These are phyloP conservation scores for Podaxis pistillaris DNA, from an alignment of 768 basidiomycete genomes.

Conservation along the genomic window DNA sequence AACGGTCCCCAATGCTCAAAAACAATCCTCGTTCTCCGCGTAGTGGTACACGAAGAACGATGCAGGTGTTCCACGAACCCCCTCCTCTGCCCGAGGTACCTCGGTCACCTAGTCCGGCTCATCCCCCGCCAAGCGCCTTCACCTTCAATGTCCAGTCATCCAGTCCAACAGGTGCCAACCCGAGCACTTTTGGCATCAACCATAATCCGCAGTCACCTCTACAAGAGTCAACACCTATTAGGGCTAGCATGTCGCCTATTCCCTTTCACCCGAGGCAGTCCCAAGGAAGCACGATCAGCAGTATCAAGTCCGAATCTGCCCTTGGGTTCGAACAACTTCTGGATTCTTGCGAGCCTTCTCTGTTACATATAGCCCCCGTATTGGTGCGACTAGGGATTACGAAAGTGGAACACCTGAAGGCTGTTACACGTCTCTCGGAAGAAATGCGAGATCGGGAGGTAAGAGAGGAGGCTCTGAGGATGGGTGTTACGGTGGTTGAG, in stretches of 20 bases:
- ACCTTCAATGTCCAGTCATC: conserved; percentile 14
- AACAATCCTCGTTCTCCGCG: conserved; percentile 10
- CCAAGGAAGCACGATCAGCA: conserved; percentile 41
- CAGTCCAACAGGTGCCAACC: not conserved
- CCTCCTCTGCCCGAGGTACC: conserved; percentile 6
- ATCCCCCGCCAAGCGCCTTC: conserved; percentile 6
- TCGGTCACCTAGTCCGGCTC: not conserved
- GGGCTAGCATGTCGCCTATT: conserved; percentile 27
- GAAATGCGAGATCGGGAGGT: conserved; percentile 69
- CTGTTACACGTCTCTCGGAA: conserved; percentile 58
- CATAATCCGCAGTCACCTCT: conserved; percentile 17
- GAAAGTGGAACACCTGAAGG: conserved; percentile 59
- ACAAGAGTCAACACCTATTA: conserved; percentile 25
- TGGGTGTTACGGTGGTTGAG: conserved; percentile 71
- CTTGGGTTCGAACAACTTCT: conserved; percentile 54
- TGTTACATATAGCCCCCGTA: conserved; percentile 59
- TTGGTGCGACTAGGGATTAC: conserved; percentile 59
- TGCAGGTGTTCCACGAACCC: conserved; percentile 1
- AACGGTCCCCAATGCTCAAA: conserved; percentile 4
- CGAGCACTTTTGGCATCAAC: not conserved
- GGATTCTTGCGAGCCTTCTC: conserved; percentile 60
- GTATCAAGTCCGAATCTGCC: conserved; percentile 34
- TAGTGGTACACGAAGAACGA: conserved; percentile 1
- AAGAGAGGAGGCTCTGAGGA: conserved; percentile 64
- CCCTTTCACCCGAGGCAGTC: conserved; percentile 32